These are phyloP conservation scores for Anacardium occidentale DNA, from an alignment of 345 rosid genomes.

Conservation along the genomic window DNA sequence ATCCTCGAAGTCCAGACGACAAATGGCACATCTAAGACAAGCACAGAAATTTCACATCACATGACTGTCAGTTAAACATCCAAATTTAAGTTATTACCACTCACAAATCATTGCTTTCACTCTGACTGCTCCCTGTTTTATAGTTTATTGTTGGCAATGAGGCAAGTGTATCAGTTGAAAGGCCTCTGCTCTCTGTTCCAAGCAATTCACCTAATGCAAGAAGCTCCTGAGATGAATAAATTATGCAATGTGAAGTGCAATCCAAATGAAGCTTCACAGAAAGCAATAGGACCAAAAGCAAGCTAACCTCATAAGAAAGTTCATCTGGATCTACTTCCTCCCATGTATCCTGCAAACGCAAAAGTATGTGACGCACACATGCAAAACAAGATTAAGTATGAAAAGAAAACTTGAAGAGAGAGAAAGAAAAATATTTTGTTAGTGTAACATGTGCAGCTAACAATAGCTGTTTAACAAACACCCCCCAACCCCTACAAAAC, in stretches of 20 bases:
- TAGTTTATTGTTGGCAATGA: constrained; percentile 71
- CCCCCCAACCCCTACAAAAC: too few species aligned
- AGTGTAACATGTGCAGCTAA: too few species aligned
- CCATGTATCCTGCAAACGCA: constrained; percentile 69
- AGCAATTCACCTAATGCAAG: constrained; percentile 87
- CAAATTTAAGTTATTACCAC: constrained; percentile 26
- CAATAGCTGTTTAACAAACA: too few species aligned
- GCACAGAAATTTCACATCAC: constrained; percentile 7
- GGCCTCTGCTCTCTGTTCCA: constrained; percentile 93
- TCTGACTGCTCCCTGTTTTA: constrained; percentile 69
- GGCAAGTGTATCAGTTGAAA: constrained; percentile 75
- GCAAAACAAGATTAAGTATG: neutral
- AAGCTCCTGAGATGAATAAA: constrained; percentile 58
- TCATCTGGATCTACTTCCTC: constrained; percentile 95
- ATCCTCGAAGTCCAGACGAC: constrained; percentile 87
- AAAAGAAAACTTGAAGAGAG: neutral
- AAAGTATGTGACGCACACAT: constrained; percentile 8
- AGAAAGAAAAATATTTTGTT: neutral
- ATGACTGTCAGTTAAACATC: constrained; percentile 7
- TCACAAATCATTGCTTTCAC: constrained; percentile 87
- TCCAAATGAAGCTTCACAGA: neutral
- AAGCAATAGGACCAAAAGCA: constrained; percentile 12
- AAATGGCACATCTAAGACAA: constrained; percentile 78
- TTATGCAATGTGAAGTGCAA: constrained; percentile 2
- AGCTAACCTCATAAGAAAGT: constrained; percentile 79